These are phyloP conservation scores for Conidiobolus incongruus DNA, from an alignment of 371 early-diverging fungal genomes.

Conservation along the genomic window DNA sequence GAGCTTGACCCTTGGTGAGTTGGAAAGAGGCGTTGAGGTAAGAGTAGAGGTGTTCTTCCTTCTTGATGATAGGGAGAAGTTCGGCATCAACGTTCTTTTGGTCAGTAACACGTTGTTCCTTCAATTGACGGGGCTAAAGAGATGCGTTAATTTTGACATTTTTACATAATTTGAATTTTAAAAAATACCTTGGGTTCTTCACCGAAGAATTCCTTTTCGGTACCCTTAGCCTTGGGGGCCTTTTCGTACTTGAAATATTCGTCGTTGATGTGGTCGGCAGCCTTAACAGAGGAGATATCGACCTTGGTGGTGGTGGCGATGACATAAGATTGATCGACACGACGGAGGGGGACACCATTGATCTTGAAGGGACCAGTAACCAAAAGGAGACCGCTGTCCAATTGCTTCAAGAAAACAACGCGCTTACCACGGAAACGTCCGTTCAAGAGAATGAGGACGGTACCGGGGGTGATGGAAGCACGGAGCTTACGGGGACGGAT, in stretches of 20 bases:
- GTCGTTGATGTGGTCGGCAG: constrained; percentile 70
- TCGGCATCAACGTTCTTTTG: constrained; percentile 77
- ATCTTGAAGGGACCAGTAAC: constrained; percentile 94
- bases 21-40: constrained; percentile 75
- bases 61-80: constrained; percentile 52
- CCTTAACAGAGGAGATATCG: constrained; percentile 51
- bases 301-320: constrained; percentile 96
- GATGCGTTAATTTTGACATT: background rate
- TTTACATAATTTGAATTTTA: too few species aligned
- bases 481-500: constrained; percentile 51
- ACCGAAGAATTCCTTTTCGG: constrained; percentile 74
- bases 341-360: constrained; percentile 94
- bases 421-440: constrained; percentile 96
- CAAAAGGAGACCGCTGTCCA: constrained; percentile 81
- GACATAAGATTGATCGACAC: constrained; percentile 96
- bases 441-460: constrained; percentile 89
- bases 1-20: constrained; percentile 84
- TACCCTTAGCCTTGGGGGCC: constrained; percentile 41
- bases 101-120: constrained; percentile 41
- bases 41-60: constrained; percentile 59
- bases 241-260: constrained; percentile 68
- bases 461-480: constrained; percentile 83
- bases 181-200: constrained; percentile 12
- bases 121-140: background rate
- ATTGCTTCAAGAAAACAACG: constrained; percentile 94